Evolutionary conservation across 257 asterid species (phyloP).

Genomic region (Solanum sparsipilum): DNA sequence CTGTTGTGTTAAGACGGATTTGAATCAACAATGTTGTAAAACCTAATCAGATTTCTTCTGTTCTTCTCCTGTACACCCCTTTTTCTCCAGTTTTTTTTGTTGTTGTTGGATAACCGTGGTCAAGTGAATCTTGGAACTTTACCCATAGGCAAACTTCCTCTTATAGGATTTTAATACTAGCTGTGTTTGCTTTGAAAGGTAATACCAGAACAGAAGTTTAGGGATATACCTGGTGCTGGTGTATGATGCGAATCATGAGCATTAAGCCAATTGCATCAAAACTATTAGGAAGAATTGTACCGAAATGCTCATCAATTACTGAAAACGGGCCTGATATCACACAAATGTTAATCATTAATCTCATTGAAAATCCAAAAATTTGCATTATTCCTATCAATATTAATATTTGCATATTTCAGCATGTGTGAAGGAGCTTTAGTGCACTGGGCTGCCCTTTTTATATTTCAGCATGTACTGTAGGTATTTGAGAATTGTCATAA

Average conservation of each 20-base stretch:
- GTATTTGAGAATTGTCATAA: not conserved
- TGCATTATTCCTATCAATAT: not conserved
- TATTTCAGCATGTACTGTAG: not conserved
- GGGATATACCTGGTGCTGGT: constrained; percentile 86
- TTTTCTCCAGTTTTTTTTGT: not conserved
- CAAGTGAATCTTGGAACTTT: not conserved
- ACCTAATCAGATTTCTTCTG: not conserved
- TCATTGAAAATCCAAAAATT: constrained; percentile 13
- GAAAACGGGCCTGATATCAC: constrained; percentile 66
- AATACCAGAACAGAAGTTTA: not conserved
- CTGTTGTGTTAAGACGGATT: not conserved
- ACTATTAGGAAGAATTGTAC: constrained; percentile 74
- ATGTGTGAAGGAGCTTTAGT: not conserved
- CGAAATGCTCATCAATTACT: constrained; percentile 84
- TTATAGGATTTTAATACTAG: not conserved
- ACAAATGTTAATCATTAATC: constrained; percentile 2
- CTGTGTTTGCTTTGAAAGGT: not conserved
- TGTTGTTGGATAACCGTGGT: not conserved
- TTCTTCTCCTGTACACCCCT: not conserved
- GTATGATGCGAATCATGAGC: constrained; percentile 97
- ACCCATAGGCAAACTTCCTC: not conserved
- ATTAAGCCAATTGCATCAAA: constrained; percentile 94
- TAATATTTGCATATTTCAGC: not conserved
- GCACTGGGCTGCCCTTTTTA: not conserved
- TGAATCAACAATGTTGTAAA: not conserved